Percentiles rank a stretch among this genome's conserved stretches.
These are phyloP conservation scores for Amniculicola lignicola DNA, from an alignment of 495 filamentous ascomycete genomes.

Conservation along the genomic window DNA sequence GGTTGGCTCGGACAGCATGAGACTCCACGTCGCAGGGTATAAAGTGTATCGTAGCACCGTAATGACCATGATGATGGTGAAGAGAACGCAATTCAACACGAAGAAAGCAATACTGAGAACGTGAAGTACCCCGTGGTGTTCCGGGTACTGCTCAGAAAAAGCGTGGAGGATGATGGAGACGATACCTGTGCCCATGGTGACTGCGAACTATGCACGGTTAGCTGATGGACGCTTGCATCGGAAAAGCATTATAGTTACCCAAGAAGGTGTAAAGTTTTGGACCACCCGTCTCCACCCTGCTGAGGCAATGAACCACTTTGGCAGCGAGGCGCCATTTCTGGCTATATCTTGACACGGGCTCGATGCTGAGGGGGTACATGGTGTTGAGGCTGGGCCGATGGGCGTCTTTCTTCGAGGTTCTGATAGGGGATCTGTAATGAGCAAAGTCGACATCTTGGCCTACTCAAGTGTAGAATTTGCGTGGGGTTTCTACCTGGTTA, in stretches of 20 bases:
- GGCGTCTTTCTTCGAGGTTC: neutral
- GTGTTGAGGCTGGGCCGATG: neutral
- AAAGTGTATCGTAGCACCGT: constrained; percentile 54
- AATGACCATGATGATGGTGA: constrained; percentile 46
- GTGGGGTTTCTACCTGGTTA: too few relatives aligned
- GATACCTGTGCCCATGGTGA: constrained; percentile 66
- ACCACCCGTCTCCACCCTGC: constrained; percentile 21
- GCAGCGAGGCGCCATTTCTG: neutral
- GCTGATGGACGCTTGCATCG: neutral
- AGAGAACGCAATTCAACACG: constrained; percentile 53
- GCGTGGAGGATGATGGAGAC: constrained; percentile 58
- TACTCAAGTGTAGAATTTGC: neutral
- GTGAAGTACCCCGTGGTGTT: constrained; percentile 49
- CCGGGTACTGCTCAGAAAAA: constrained; percentile 46
- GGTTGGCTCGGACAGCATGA: constrained; percentile 56
- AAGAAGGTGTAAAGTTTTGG: constrained; percentile 32
- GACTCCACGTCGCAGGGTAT: constrained; percentile 56
- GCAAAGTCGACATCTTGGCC: neutral
- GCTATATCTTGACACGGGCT: neutral
- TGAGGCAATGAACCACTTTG: constrained; percentile 2
- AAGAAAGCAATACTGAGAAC: constrained; percentile 56
- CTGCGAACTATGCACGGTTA: constrained; percentile 41
- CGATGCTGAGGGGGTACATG: neutral
- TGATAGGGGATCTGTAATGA: neutral
- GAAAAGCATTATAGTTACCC: constrained; percentile 7